A percentile compares a stretch with the other conserved stretches of the same genome.
Evolutionary conservation across 768 basidiomycete species (phyloP).

Genomic region (Collybia mongolica): DNA sequence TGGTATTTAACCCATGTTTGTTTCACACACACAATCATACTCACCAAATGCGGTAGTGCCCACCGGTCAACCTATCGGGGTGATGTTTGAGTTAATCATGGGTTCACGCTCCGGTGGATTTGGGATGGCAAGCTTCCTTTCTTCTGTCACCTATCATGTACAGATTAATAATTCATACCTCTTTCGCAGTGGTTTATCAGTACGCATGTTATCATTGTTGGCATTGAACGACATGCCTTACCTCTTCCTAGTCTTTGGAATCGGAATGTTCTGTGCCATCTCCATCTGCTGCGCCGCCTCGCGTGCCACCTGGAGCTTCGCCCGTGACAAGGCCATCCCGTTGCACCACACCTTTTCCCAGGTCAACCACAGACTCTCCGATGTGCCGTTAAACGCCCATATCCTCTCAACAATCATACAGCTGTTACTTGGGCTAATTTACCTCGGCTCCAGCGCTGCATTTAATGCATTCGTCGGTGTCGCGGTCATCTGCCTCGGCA

Average conservation of each 20-base stretch:
- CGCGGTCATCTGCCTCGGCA: slow-evolving; percentile 62
- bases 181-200: slow-evolving; percentile 38
- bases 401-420: slow-evolving; percentile 58
- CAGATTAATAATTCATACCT: not conserved
- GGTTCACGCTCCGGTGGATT: slow-evolving; percentile 62
- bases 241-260: slow-evolving; percentile 44
- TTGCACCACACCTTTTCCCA: slow-evolving; percentile 45
- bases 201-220: slow-evolving; percentile 15
- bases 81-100: slow-evolving; percentile 63
- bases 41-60: slow-evolving; percentile 36
- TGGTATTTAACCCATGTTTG: slow-evolving; percentile 29
- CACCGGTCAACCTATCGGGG: slow-evolving; percentile 61
- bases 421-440: slow-evolving; percentile 59
- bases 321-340: slow-evolving; percentile 65
- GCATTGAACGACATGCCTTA: not conserved
- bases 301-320: slow-evolving; percentile 71
- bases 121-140: slow-evolving; percentile 43
- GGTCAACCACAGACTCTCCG: slow-evolving; percentile 35
- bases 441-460: slow-evolving; percentile 59
- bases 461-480: slow-evolving; percentile 72
- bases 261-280: slow-evolving; percentile 61
- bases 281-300: slow-evolving; percentile 68
- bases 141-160: not conserved
- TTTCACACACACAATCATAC: not conserved
- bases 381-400: slow-evolving; percentile 60